Base-by-base conservation (phyloP, 768 basidiomycete species). In the Podaxis sp. region DNA sequence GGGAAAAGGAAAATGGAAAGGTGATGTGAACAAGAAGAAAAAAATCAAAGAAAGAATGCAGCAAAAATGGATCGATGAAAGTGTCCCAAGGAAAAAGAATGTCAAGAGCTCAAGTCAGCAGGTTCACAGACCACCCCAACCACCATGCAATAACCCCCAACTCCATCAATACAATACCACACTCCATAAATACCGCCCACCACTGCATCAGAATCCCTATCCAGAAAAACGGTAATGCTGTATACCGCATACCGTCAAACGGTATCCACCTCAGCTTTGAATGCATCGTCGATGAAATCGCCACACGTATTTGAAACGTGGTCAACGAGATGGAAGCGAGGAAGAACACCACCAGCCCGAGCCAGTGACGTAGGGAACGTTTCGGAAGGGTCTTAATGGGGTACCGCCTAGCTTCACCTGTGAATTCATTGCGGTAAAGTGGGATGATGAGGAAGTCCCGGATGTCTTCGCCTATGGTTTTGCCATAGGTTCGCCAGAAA, bases 361-460 rank as follows among this genome's bases (percentile, higher is more conserved):
- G 64, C 90, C 90, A 92, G 66, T 93, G 91, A 3, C 80, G 83
- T 57, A 83, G 65, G 0, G 91, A 88, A 24, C 91, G 85, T 59
- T 70, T 76, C 24, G 91, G 91, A 59, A 92, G 71, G 2, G 70
- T 74, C 39, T 72, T 71, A 67, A 93, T 84, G 6, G 77, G 79
- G 68, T 91, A 92, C 67, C 85, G 80, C 67, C 88, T 87, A 40
- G 84, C 55, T 75, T 90, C 88, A 36, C 91, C 91, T 0, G 91
- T 92, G 70, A 92, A 93, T 70, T 92, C 91, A 71, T 93, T 90
- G 38, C 91, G 84, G 65, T 93, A 93, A 68, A 90, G 82, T 6
- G 91, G 91, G 63, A 93, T 86, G 67, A 93, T 89, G 63, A 92
- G 84, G 70, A 92, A 92, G 65, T 91, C 89, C 52, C 87, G 86